phyloP scores from a whole-genome alignment of 495 filamentous ascomycete genomes.

The Daldinia caldariorum region DNA sequence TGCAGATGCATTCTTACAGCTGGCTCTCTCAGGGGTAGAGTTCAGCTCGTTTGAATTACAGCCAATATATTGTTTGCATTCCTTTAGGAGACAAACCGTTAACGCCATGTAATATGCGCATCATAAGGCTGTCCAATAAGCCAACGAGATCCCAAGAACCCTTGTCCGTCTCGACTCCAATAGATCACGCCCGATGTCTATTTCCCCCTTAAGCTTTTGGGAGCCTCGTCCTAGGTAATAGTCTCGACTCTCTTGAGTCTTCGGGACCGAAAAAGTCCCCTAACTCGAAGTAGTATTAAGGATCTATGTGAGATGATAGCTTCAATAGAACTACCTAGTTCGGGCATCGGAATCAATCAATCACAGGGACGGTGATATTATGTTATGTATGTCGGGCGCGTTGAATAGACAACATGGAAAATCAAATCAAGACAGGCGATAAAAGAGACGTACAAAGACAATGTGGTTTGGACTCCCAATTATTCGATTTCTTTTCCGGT shows the following conservation, averaged over 20 bases:
- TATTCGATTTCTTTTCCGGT: conserved; percentile 3
- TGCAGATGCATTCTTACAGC: conserved; percentile 26
- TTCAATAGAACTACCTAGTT: conserved; percentile 1
- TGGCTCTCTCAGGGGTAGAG: neutral
- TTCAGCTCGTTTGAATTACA: neutral
- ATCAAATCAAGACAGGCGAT: neutral
- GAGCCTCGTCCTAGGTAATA: conserved; percentile 26
- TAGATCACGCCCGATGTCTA: conserved; percentile 15
- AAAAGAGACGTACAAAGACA: neutral
- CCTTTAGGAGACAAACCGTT: neutral
- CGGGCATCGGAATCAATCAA: neutral
- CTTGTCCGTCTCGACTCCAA: conserved; percentile 30
- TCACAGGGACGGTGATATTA: neutral
- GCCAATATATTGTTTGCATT: neutral
- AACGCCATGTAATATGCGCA: conserved; percentile 11
- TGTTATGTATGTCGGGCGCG: neutral
- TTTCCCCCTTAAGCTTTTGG: neutral
- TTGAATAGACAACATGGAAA: neutral
- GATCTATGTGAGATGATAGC: neutral
- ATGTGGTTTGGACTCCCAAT: too few species aligned
- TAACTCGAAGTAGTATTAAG: neutral
- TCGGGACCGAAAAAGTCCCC: conserved; percentile 35
- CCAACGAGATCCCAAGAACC: neutral
- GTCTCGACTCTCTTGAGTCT: neutral
- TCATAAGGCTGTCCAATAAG: conserved; percentile 39